Evolutionary conservation across 805 yeast species (phyloP), one percentile per base, ranked within the genome.

Genomic region (Candida rishiriensis): DNA sequence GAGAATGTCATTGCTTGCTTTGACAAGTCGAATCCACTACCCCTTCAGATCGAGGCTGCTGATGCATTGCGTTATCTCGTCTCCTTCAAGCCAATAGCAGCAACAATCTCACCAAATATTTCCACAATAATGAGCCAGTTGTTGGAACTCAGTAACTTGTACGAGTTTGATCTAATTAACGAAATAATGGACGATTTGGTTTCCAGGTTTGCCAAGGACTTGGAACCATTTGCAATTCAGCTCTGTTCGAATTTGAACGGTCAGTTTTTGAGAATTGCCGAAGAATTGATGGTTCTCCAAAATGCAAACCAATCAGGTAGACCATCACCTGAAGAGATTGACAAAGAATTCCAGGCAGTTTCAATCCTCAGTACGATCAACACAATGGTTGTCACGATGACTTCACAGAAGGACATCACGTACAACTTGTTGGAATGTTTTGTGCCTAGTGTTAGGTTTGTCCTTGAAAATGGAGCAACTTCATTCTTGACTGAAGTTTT

Each of bases 151-250:
- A 81, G 90, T 13, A 81, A 85, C 53, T 78, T 76, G 40, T 77
- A 88, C 49, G 97, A 91, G 57, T 78, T 85, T 40, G 99, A 93
- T 57, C 76, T 88, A 3, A 75, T 91, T 28, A 79, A 89, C 36
- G 85, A 84, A 18, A 93, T 91, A 5, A 88, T 91, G 88, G 97
- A 91, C 68, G 95, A 87, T 52, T 82, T 93, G 56, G 97, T 91
- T 13, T 93, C 88, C 53, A 80, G 78, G 51, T 93, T 85, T 66
- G 74, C 93, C 7, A 83, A 81, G 51, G 93, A 90, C 63, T 71
- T 91, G 49, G 90, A 89, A 48, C 98, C 99, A 14, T 91, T 87
- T 63, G 91, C 95, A 33, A 71, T 79, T n/a, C 83, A 84, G 46
- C 65, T 85, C 43, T 76, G 84, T 28, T 59, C 60, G 3, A 76